Conservation (phyloP, 148 eudicot genomes). For the Arbutus unedo region DNA sequence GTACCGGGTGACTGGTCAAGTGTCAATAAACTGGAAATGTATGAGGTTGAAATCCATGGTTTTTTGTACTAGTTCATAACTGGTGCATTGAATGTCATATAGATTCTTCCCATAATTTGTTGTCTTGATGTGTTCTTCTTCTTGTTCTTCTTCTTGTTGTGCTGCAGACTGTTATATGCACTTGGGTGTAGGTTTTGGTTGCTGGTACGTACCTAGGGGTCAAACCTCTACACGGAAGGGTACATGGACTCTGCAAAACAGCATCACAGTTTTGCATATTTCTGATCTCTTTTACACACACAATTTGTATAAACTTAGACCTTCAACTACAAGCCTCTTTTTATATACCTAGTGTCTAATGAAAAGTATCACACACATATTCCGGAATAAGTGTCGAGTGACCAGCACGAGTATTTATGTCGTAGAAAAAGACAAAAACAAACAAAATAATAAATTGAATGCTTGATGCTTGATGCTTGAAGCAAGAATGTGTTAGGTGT, state of each 20-base stretch:
- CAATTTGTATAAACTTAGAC: background rate
- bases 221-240: background rate
- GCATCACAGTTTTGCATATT: background rate
- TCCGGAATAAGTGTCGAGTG: background rate
- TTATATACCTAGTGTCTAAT: no score
- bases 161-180: background rate
- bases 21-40: slow-evolving; percentile 29
- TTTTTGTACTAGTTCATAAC: slow-evolving; percentile 6
- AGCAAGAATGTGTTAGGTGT: slow-evolving; percentile 14
- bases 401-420: background rate
- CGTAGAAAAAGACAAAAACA: background rate
- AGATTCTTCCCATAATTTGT: no score
- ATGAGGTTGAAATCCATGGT: background rate
- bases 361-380: no score
- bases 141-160: background rate
- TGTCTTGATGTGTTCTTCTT: background rate
- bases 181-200: background rate
- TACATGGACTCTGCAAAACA: background rate
- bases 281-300: background rate
- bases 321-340: no score
- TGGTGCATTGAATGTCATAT: slow-evolving; percentile 1
- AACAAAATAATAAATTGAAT: background rate
- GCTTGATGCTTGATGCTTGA: background rate
- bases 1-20: slow-evolving; percentile 72
- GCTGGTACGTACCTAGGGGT: background rate